Conservation (phyloP, 164 flowering plant genomes). For the Stephania japonica region DNA sequence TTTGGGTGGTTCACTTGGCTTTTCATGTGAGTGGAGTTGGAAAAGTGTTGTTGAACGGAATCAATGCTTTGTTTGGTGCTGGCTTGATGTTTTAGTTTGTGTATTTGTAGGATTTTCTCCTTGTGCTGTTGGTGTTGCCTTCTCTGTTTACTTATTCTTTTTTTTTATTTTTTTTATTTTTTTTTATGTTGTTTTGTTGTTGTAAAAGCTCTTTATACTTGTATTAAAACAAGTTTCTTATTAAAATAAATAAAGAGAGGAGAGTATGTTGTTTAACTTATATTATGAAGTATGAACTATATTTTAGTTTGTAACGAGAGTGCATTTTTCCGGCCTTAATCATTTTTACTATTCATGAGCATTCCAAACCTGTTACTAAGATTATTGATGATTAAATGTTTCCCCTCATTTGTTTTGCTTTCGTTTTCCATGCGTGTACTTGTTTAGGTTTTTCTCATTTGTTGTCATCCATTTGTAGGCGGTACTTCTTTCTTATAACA, state of each 20-base stretch:
- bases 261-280: no score
- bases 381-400: neutral
- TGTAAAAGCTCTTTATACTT: no score
- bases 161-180: no score
- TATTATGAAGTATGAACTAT: no score
- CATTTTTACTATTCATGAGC: neutral
- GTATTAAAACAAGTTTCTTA: no score
- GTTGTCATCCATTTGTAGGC: slow-evolving; percentile 44
- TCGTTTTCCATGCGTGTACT: neutral
- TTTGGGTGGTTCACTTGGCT: no score
- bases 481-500: slow-evolving; percentile 81
- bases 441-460: neutral
- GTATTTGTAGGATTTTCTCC: no score
- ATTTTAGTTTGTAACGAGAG: neutral
- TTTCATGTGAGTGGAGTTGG: no score
- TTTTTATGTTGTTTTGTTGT: no score
- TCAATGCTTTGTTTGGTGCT: neutral
- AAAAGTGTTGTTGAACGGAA: neutral
- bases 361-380: neutral
- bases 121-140: no score
- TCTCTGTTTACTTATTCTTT: no score
- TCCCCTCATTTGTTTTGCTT: neutral
- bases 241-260: no score
- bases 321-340: neutral
- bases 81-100: neutral